Base-by-base conservation (phyloP, 352 stramenopile genomes). In the Globisporangium parvum region DNA sequence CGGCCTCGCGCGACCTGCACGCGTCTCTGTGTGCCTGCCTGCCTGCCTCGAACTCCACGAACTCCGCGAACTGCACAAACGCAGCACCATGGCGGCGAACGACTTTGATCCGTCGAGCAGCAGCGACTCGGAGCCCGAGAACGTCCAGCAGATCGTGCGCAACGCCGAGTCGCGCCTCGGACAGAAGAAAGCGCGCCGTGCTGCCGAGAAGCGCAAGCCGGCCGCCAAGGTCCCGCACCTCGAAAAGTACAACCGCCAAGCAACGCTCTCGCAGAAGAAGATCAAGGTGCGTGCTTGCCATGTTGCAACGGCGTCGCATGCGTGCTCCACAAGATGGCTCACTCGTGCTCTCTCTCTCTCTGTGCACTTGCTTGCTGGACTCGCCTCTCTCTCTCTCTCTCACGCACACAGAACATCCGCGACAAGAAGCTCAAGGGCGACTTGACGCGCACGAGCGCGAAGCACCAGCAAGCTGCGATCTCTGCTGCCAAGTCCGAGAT, bases 401-500 rank as follows among this genome's bases (percentile, higher is more conserved):
- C n/a, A n/a, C n/a, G n/a, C n/a, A n/a, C n/a, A 26, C 50, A 77
- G 68, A 63, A 56, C 54, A 88, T 96, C 57, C 82, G 84, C 49
- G 86, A 97, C 66, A 96, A 96, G 68, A 96, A 96, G 67, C 82
- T 96, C 21, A 84, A 83, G 48, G 79, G 74, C 10, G 77, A 71
- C 35, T 58, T 97, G 24, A 71, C 77, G 57, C 69, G 72, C 42
- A 76, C 77, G 42, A 73, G 80, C 62, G 77, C 90, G 49, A 91
- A 96, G 70, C 82, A 92, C 45, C 73, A 89, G 60, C 71, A 95
- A 24, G 91, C 93, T 6, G 87, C 87, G 18, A 73, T 84, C 53
- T 81, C 82, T 17, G 88, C 93, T 2, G 91, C 91, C 66, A 93
- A 90, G 60, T 81, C 86, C 10, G 93, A 98, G 75, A 87, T 98